Evolutionary conservation across 1,139 yeast species (phyloP).

Genomic region (Sugiyamaella xylanicola): DNA sequence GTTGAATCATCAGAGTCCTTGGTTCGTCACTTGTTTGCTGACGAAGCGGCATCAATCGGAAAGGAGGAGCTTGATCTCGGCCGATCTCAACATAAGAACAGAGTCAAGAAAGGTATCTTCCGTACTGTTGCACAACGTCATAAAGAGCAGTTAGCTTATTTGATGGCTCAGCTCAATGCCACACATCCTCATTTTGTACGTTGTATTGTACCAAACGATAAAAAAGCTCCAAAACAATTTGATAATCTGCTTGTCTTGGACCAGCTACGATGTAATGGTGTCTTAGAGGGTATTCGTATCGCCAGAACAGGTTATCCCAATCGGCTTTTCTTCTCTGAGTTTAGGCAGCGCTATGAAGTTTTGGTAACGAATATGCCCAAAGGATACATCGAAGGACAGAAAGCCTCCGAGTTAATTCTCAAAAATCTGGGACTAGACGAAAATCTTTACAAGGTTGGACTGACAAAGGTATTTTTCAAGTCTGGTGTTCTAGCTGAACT

Average conservation of each 20-base stretch:
- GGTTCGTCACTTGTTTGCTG: slow-evolving; percentile 50
- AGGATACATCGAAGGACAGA: slow-evolving; percentile 50
- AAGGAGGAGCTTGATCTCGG: slow-evolving; percentile 24
- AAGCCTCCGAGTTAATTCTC: slow-evolving; percentile 69
- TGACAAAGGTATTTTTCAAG: slow-evolving; percentile 90
- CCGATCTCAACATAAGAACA: slow-evolving; percentile 17
- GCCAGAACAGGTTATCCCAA: slow-evolving; percentile 98
- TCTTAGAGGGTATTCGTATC: slow-evolving; percentile 93
- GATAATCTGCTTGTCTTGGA: slow-evolving; percentile 79
- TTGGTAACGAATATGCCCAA: slow-evolving; percentile 51
- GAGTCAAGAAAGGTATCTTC: slow-evolving; percentile 50
- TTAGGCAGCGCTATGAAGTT: slow-evolving; percentile 71
- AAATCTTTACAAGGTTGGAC: slow-evolving; percentile 72
- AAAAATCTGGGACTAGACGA: slow-evolving; percentile 62
- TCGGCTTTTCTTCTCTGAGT: slow-evolving; percentile 80
- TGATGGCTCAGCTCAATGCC: slow-evolving; percentile 71
- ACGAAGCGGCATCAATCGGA: slow-evolving; percentile 32
- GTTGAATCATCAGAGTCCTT: slow-evolving; percentile 59
- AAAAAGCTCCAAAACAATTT: slow-evolving; percentile 69
- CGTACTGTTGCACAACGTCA: slow-evolving; percentile 78
- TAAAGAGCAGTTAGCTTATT: slow-evolving; percentile 73
- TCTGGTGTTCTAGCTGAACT: slow-evolving; percentile 94
- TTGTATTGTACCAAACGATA: slow-evolving; percentile 88
- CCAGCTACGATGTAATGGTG: slow-evolving; percentile 96
- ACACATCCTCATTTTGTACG: slow-evolving; percentile 98